phyloP scores from a whole-genome alignment of 768 basidiomycete species.

The Lentinula edodes region DNA sequence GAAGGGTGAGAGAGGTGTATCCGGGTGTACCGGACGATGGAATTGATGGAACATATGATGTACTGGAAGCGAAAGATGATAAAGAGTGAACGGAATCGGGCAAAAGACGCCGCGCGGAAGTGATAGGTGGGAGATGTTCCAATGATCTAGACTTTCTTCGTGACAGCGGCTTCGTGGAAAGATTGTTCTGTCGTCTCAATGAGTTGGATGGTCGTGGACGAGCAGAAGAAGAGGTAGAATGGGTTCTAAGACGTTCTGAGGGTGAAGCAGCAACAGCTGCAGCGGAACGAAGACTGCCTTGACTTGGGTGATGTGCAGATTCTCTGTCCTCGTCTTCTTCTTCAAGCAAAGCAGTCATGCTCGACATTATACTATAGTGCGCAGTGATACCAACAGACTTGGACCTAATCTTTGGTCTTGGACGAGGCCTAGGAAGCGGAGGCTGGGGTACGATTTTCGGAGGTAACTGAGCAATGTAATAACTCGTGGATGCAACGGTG shows the following conservation, averaged over 20 bases:
- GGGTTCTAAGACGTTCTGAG: background rate
- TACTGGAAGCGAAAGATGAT: background rate
- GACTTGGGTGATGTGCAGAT: background rate
- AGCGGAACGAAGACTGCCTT: background rate
- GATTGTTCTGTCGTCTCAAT: background rate
- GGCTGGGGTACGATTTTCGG: slow-evolving; percentile 6
- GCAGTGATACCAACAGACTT: slow-evolving; percentile 25
- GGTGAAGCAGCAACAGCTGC: background rate
- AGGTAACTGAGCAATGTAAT: slow-evolving; percentile 2
- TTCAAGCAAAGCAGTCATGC: slow-evolving; percentile 49
- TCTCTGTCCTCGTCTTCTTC: slow-evolving; percentile 41
- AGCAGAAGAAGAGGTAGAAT: background rate
- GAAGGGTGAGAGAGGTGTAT: slow-evolving; percentile 49
- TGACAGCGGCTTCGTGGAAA: background rate
- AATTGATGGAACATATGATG: slow-evolving; percentile 11
- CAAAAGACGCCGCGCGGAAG: background rate
- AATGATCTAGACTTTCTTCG: slow-evolving; percentile 3
- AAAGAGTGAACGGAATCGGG: background rate
- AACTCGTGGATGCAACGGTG: slow-evolving; percentile 17
- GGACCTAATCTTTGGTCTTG: slow-evolving; percentile 12
- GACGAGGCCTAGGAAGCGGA: background rate
- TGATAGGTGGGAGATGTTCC: background rate
- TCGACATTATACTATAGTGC: slow-evolving; percentile 38
- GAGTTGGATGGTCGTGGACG: background rate
- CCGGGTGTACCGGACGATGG: slow-evolving; percentile 56